Conservation (phyloP, 2,329 filamentous ascomycete genomes). For the Claviceps maximensis region DNA sequence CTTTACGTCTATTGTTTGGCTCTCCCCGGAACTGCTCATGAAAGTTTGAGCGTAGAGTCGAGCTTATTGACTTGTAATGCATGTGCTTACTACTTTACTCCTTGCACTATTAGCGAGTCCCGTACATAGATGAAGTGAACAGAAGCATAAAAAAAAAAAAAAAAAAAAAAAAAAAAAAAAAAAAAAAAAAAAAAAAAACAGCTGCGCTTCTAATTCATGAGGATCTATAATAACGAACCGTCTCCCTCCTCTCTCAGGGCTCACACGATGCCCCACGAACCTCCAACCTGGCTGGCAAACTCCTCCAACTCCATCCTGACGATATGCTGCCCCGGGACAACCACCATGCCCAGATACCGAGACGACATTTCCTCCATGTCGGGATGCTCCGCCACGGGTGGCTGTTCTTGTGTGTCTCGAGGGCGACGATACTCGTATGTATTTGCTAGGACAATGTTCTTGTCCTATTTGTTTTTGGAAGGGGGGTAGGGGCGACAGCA, state of each 20-base stretch:
- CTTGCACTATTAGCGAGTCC: too few relatives aligned
- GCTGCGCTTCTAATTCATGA: too few relatives aligned
- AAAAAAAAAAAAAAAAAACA: neutral
- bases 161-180: neutral
- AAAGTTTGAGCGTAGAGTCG: too few relatives aligned
- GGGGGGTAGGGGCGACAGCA: neutral
- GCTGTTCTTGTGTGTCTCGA: constrained; percentile 32
- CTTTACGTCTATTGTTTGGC: too few relatives aligned
- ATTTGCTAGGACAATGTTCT: constrained; percentile 73
- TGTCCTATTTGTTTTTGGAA: constrained; percentile 42
- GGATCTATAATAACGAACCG: too few relatives aligned
- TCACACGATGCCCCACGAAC: neutral
- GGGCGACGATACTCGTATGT: constrained; percentile 85
- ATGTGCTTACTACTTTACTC: too few relatives aligned
- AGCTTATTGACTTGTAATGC: too few relatives aligned
- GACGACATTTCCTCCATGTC: constrained; percentile 64
- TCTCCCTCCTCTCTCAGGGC: neutral
- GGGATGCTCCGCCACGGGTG: constrained; percentile 12
- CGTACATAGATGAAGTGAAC: neutral
- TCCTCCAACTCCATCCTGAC: constrained; percentile 81
- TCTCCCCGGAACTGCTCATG: too few relatives aligned
- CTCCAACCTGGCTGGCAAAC: constrained; percentile 41
- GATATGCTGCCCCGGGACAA: constrained; percentile 78
- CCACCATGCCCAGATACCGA: constrained; percentile 77
- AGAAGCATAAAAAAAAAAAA: neutral